phyloP scores from a whole-genome alignment of 2,329 filamentous ascomycete species.

The Fusarium liriodendri region DNA sequence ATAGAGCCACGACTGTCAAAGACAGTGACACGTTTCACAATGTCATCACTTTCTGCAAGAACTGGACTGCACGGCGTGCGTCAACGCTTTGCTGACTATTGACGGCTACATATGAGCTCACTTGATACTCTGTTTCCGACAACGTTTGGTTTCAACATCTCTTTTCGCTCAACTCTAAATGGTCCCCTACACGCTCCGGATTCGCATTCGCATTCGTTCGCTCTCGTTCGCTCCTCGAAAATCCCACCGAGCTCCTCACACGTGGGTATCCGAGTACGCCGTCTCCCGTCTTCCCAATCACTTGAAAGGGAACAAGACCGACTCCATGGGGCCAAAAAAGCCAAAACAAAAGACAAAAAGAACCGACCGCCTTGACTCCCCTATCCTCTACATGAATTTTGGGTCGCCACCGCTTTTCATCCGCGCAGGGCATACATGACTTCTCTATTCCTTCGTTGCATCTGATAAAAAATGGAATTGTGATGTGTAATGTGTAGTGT shows the following conservation, averaged over 20 bases:
- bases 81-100: slow-evolving; percentile 33
- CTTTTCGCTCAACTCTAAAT: slow-evolving; percentile 37
- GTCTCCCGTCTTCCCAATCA: slow-evolving; percentile 46
- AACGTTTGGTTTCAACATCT: slow-evolving; percentile 32
- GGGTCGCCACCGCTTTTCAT: slow-evolving; percentile 49
- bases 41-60: background rate
- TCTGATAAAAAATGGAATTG: slow-evolving; percentile 43
- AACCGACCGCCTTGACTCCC: slow-evolving; percentile 53
- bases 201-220: slow-evolving; percentile 25
- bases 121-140: slow-evolving; percentile 47
- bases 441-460: slow-evolving; percentile 55
- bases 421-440: slow-evolving; percentile 54
- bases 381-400: slow-evolving; percentile 57
- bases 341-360: slow-evolving; percentile 40
- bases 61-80: background rate
- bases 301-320: slow-evolving; percentile 50
- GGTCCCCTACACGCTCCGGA: slow-evolving; percentile 45
- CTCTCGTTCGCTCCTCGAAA: slow-evolving; percentile 26
- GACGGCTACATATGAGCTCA: slow-evolving; percentile 44
- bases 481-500: slow-evolving; percentile 41
- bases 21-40: slow-evolving; percentile 12
- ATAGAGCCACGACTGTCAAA: background rate
- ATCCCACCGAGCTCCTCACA: slow-evolving; percentile 33
- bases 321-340: slow-evolving; percentile 35
- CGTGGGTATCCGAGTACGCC: slow-evolving; percentile 39